These are phyloP conservation scores for Tetrahymena elliotti DNA, from an alignment of 73 alveolate genomes.

Conservation along the genomic window DNA sequence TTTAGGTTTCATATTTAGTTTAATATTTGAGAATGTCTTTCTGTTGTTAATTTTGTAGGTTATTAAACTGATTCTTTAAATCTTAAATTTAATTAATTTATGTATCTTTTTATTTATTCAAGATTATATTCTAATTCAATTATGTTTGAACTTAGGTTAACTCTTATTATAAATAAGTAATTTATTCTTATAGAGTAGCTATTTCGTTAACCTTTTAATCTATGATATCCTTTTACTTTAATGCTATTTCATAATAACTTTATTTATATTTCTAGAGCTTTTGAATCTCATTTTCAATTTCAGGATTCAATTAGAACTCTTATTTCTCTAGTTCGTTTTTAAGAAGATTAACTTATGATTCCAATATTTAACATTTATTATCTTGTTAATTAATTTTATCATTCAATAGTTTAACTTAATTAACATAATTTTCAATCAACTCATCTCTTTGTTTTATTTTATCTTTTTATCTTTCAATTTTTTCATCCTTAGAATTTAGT, in stretches of 20 bases:
- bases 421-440: background rate
- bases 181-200: too few species aligned
- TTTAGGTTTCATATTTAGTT: background rate
- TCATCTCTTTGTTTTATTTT: too few species aligned
- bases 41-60: background rate
- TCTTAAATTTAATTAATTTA: too few species aligned
- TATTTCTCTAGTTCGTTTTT: too few species aligned
- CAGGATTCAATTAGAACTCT: too few species aligned
- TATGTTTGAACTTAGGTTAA: too few species aligned
- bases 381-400: background rate
- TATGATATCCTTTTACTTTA: background rate
- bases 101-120: too few species aligned
- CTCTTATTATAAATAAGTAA: too few species aligned
- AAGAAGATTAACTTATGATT: background rate
- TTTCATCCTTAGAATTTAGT: background rate
- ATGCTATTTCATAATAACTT: background rate
- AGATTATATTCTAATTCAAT: background rate
- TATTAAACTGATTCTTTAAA: too few species aligned
- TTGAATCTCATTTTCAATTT: background rate
- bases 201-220: background rate
- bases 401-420: too few species aligned
- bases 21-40: too few species aligned
- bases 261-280: background rate
- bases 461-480: background rate
- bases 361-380: background rate